Conservation (phyloP, 163 green algal species). For the Chlamydomonas reinhardtii region DNA sequence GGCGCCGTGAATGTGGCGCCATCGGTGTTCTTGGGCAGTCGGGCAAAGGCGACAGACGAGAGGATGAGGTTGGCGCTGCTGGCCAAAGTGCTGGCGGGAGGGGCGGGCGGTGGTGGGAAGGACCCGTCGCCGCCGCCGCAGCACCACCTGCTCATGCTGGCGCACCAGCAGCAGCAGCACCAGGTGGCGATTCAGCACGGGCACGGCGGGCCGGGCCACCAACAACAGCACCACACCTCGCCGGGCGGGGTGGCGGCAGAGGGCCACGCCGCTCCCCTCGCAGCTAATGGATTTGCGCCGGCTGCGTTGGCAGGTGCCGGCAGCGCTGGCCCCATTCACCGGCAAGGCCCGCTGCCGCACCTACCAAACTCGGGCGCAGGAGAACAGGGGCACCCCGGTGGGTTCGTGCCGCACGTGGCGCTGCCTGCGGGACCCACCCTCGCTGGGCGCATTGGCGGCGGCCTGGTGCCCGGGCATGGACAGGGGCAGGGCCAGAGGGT, state of each 20-base stretch:
- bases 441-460: too few relatives aligned
- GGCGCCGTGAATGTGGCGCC: background rate
- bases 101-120: background rate
- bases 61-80: background rate
- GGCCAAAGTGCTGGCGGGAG: background rate
- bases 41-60: background rate
- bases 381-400: too few relatives aligned
- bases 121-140: background rate
- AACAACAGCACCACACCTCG: background rate
- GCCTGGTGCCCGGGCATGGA: too few relatives aligned
- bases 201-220: too few relatives aligned
- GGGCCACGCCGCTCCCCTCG: too few relatives aligned
- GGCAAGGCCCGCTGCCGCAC: conserved; percentile 11
- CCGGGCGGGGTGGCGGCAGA: background rate
- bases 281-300: too few relatives aligned
- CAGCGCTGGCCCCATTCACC: background rate
- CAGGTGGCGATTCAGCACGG: too few relatives aligned
- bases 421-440: too few relatives aligned
- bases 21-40: background rate
- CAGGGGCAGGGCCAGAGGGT: too few relatives aligned
- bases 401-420: too few relatives aligned
- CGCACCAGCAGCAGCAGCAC: background rate
- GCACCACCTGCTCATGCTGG: background rate
- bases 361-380: background rate
- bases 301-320: background rate